Percentiles rank a stretch among this genome's conserved stretches.
Conservation (phyloP, 1,284 basidiomycete genomes). For the Trametes polyzona region DNA sequence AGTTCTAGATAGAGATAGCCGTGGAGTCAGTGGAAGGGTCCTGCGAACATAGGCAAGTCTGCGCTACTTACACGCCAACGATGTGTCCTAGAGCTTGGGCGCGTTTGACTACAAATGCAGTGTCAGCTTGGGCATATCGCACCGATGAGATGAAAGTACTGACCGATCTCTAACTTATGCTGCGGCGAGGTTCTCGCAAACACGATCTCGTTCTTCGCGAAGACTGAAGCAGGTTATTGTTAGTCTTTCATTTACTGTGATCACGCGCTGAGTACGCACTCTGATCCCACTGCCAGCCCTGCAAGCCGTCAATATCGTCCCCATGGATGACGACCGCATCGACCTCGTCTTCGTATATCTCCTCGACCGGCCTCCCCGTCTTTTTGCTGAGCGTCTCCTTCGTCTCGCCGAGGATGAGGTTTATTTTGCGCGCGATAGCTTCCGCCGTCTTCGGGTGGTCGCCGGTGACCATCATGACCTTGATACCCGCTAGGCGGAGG, state of each 20-base stretch:
- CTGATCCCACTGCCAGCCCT: slow-evolving; percentile 74
- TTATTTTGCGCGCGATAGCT: slow-evolving; percentile 72
- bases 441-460: slow-evolving; percentile 74
- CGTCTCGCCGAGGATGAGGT: slow-evolving; percentile 64
- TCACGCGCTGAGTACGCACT: too few relatives aligned
- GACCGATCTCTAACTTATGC: slow-evolving; percentile 73
- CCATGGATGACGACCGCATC: slow-evolving; percentile 68
- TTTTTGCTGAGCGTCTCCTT: slow-evolving; percentile 59
- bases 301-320: slow-evolving; percentile 62
- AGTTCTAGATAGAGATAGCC: slow-evolving; percentile 36
- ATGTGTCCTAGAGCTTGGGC: slow-evolving; percentile 73
- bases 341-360: slow-evolving; percentile 71
- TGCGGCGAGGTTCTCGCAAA: slow-evolving; percentile 74
- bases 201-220: slow-evolving; percentile 69
- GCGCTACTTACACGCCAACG: slow-evolving; percentile 61
- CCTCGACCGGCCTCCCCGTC: slow-evolving; percentile 56
- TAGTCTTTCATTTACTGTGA: too few relatives aligned
- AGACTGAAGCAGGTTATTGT: slow-evolving; percentile 48
- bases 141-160: slow-evolving; percentile 14
- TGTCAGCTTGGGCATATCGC: not conserved
- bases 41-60: not conserved
- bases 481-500: slow-evolving; percentile 68
- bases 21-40: too few relatives aligned
- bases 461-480: slow-evolving; percentile 75
- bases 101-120: slow-evolving; percentile 59